phyloP scores from a whole-genome alignment of 2,329 filamentous ascomycete genomes.

The Neofusicoccum umdonicola region DNA sequence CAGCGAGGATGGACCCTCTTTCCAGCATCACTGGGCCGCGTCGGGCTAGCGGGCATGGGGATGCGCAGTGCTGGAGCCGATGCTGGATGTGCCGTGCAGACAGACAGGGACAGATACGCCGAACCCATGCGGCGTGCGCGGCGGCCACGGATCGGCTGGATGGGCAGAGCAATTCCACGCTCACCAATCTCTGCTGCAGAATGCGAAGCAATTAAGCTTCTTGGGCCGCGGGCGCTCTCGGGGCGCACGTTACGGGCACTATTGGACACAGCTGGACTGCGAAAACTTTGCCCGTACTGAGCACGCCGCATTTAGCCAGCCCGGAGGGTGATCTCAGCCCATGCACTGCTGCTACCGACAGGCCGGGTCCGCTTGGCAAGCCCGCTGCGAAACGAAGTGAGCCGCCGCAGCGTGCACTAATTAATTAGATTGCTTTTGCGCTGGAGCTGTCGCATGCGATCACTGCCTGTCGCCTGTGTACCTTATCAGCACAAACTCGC shows the following conservation, averaged over 20 bases:
- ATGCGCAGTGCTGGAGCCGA: neutral
- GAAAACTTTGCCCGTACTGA: no score
- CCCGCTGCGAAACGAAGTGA: constrained; percentile 1
- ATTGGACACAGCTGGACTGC: no score
- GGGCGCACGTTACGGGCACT: no score
- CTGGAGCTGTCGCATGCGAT: neutral
- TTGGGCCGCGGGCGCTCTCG: no score
- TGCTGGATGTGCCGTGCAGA: neutral
- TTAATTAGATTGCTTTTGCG: constrained; percentile 3
- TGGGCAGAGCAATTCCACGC: no score
- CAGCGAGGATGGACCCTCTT: neutral
- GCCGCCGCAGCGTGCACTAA: neutral
- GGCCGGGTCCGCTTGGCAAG: neutral
- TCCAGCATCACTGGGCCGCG: neutral
- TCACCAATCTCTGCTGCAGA: no score
- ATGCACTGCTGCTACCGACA: no score
- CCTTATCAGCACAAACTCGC: neutral
- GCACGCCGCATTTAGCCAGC: no score
- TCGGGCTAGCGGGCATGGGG: neutral
- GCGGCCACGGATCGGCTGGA: neutral
- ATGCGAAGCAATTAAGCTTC: no score
- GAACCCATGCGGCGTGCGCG: neutral
- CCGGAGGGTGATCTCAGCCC: no score
- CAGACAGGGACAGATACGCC: neutral
- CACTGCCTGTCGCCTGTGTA: neutral